Evolutionary conservation across 1,284 basidiomycete species (phyloP), one percentile per base, ranked within the genome.

Genomic region (Ganoderma multipileum): DNA sequence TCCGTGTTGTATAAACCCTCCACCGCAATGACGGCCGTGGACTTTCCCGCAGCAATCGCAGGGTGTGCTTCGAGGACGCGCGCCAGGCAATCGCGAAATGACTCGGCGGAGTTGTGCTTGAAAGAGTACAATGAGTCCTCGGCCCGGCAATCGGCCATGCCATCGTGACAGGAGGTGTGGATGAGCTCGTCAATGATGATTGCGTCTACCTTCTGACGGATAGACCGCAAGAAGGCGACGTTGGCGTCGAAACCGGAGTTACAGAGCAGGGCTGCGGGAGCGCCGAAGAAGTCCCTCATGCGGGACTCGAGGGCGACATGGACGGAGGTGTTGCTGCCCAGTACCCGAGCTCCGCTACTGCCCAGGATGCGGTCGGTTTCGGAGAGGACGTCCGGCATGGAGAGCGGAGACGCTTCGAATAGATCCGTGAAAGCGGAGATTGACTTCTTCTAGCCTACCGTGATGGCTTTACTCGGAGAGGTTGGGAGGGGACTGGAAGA

Each of bases 221-320:
- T 81, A n/a, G 88, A 87, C 0, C 91, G 84, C 81, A 97, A 95
- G 77, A 98, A 72, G 0, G 71, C 66, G 59, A 72, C 64, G 63
- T 72, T 72, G 1, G 68, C 68, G 87, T 97, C 95, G 79, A 91
- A 98, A 0, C 96, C 96, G 0, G 93, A 95, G 78, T 96, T 97
- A 87, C 97, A 97, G 8, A 98, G 84, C 16, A 98, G 83, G 0
- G 92, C 93, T 0, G 88, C 82, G 30, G 87, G 86, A 5, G 86
- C 82, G 16, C 79, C 73, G 80, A 95, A 94, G 78, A 93, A 92
- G 1, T 59, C 69, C 0, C 82, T 79, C 30, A 95, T 83, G 0
- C 92, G 70, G 7, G 61, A 41, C 30, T 71, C 70, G 30, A 86
- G 11, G 77, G 78, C 77, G 36, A 81, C 80, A 77, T 96, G 95